phyloP scores from a whole-genome alignment of 305 asterid species.

The Stenogyne calaminthoides region DNA sequence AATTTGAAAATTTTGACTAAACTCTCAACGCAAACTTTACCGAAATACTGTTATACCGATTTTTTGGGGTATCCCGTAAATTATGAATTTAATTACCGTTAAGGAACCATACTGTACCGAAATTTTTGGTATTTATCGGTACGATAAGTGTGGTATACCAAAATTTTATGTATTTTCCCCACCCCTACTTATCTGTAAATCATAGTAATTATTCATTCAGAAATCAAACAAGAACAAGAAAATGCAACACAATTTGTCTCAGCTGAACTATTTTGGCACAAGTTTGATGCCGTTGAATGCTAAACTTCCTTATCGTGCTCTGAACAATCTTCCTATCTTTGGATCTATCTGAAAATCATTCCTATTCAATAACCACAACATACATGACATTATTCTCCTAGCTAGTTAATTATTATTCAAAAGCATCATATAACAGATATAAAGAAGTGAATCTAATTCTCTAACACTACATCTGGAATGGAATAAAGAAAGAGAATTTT shows the following conservation, averaged over 20 bases:
- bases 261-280: neutral
- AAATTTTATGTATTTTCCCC: neutral
- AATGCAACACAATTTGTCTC: neutral
- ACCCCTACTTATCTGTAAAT: neutral
- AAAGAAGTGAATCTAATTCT: constrained; percentile 37
- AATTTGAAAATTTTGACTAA: neutral
- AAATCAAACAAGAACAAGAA: neutral
- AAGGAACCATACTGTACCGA: neutral
- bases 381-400: constrained; percentile 1
- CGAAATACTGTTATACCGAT: neutral
- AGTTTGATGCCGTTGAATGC: neutral
- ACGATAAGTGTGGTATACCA: neutral
- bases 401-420: neutral
- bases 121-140: neutral
- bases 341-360: neutral
- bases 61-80: neutral
- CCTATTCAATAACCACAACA: neutral
- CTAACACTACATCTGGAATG: constrained; percentile 9
- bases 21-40: neutral
- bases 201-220: neutral
- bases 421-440: constrained; percentile 7
- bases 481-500: constrained; percentile 4
- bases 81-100: neutral
- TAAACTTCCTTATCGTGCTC: neutral
- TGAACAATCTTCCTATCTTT: neutral